Percentiles rank a stretch among this genome's conserved stretches.
phyloP scores from a whole-genome alignment of 495 filamentous ascomycete genomes.

The Penicillium desertorum region DNA sequence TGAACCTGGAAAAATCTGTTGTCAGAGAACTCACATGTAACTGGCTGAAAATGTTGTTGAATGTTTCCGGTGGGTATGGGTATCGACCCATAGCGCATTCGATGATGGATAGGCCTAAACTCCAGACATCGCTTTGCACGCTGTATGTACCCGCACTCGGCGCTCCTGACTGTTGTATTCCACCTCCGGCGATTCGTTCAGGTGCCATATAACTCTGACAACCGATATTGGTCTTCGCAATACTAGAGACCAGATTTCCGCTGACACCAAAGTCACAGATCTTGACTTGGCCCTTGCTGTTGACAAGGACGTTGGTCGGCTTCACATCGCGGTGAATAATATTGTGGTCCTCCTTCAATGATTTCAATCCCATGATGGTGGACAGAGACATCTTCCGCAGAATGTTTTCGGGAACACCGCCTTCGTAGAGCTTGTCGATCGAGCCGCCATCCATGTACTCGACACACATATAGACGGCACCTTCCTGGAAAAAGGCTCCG shows the following conservation, averaged over 20 bases:
- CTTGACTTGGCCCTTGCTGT: constrained; percentile 87
- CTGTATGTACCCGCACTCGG: constrained; percentile 84
- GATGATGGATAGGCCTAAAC: constrained; percentile 88
- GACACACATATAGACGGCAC: constrained; percentile 98
- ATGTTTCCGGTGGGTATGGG: constrained; percentile 96
- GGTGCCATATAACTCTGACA: constrained; percentile 99
- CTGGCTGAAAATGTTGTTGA: constrained; percentile 98
- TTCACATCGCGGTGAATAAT: constrained; percentile 99
- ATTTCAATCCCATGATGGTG: constrained; percentile 87
- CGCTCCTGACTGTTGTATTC: constrained; percentile 72
- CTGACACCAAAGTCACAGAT: constrained; percentile 99
- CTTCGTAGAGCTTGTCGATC: constrained; percentile 94
- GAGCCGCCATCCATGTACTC: constrained; percentile 99
- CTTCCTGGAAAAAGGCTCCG: constrained; percentile 98
- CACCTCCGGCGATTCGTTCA: constrained; percentile 86
- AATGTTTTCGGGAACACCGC: constrained; percentile 85
- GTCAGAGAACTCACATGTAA: constrained; percentile 71
- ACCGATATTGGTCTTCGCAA: constrained; percentile 98
- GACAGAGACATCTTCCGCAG: constrained; percentile 89
- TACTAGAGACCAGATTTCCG: constrained; percentile 94
- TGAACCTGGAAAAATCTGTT: constrained; percentile 7
- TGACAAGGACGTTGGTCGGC: constrained; percentile 94
- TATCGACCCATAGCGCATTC: constrained; percentile 96
- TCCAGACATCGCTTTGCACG: constrained; percentile 98
- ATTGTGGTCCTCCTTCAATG: constrained; percentile 96